phyloP scores from a whole-genome alignment of 805 yeast genomes.

The Metschnikowia amazonensis region DNA sequence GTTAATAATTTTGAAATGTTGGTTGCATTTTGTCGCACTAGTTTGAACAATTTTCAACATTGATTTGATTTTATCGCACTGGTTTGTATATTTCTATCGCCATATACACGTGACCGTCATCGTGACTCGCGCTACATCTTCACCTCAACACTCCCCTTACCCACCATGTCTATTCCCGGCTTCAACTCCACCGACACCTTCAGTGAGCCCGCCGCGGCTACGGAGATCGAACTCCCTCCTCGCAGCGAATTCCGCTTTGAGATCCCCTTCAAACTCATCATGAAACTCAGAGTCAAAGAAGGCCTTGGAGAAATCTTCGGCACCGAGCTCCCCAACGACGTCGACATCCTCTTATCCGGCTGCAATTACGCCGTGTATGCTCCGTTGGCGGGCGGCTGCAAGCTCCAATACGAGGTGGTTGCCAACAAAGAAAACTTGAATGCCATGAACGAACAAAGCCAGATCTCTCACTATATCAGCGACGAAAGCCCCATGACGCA shows the following conservation, averaged over 20 bases:
- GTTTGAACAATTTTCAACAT: too few relatives aligned
- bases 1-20: too few relatives aligned
- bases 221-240: constrained; percentile 27
- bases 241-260: constrained; percentile 78
- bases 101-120: not conserved
- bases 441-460: constrained; percentile 31
- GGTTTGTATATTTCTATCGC: too few relatives aligned
- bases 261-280: constrained; percentile 47
- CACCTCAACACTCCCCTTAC: not conserved
- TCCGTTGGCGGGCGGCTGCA: constrained; percentile 59
- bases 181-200: constrained; percentile 6
- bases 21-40: too few relatives aligned
- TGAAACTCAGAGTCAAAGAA: constrained; percentile 47
- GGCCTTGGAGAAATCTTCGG: constrained; percentile 93
- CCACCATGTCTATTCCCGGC: constrained; percentile 18
- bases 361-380: constrained; percentile 37
- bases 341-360: constrained; percentile 42
- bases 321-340: constrained; percentile 77
- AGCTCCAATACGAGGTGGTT: constrained; percentile 42
- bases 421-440: constrained; percentile 25
- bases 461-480: constrained; percentile 57
- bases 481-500: constrained; percentile 67
- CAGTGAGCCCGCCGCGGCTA: constrained; percentile 7
- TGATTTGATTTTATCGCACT: too few relatives aligned
- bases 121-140: not conserved